A percentile compares a stretch with the other conserved stretches of the same genome.
phyloP scores from a whole-genome alignment of 169 alveolate species.

The Ichthyophthirius multifiliis region DNA sequence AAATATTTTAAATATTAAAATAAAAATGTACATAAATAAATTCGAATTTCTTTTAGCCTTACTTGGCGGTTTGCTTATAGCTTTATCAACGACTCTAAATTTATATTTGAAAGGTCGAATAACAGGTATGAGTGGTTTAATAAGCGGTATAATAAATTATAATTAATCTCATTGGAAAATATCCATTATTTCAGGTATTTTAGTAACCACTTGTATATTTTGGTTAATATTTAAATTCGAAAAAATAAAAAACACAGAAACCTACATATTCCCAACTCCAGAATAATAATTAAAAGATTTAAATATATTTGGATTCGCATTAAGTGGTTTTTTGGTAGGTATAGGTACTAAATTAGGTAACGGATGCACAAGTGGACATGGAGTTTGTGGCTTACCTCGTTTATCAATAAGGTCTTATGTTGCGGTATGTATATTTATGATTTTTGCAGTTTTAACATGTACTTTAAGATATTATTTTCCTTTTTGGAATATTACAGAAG shows the following conservation, averaged over 20 bases:
- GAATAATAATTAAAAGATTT: not conserved
- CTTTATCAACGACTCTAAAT: conserved; percentile 46
- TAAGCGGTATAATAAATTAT: conserved; percentile 29
- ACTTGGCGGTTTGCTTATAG: conserved; percentile 64
- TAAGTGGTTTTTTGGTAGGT: conserved; percentile 82
- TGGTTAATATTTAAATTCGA: not conserved
- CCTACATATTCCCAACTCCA: not conserved
- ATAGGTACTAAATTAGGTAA: conserved; percentile 79
- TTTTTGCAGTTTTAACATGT: conserved; percentile 65
- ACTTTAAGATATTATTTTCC: conserved; percentile 53
- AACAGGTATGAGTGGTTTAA: conserved; percentile 68
- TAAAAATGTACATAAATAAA: not conserved
- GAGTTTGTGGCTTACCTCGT: conserved; percentile 85
- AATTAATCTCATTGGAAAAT: conserved; percentile 39
- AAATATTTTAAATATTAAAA: not conserved
- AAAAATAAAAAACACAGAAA: not conserved
- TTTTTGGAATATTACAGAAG: conserved; percentile 8
- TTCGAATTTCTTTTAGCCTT: conserved; percentile 29
- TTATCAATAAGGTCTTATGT: conserved; percentile 65
- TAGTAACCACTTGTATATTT: conserved; percentile 1
- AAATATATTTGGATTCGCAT: conserved; percentile 48
- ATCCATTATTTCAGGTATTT: conserved; percentile 46
- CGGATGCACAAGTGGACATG: conserved; percentile 89
- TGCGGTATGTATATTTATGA: conserved; percentile 74
- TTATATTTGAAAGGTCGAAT: conserved; percentile 50